phyloP scores from a whole-genome alignment of 1,139 yeast genomes.

The Suhomyces panamericanus region DNA sequence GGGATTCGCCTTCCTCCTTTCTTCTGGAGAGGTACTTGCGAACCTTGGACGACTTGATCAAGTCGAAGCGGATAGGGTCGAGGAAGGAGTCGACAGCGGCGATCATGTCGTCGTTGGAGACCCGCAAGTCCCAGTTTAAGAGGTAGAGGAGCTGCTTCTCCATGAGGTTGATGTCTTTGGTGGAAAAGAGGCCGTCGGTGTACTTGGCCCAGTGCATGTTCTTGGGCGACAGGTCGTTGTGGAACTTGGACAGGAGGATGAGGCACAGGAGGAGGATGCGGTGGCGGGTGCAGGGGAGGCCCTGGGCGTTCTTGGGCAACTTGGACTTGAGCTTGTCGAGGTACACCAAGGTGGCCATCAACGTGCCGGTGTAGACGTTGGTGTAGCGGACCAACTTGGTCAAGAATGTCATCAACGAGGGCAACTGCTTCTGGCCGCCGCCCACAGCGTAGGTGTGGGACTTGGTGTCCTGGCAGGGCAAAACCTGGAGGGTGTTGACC shows the following conservation, averaged over 20 bases:
- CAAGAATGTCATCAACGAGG: constrained; percentile 74
- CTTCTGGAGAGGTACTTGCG: constrained; percentile 27
- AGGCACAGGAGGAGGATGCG: constrained; percentile 72
- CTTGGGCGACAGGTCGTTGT: constrained; percentile 76
- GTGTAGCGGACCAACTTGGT: constrained; percentile 69
- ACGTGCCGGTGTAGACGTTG: constrained; percentile 74
- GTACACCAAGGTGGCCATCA: constrained; percentile 70
- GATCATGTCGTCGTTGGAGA: constrained; percentile 54
- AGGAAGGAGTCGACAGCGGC: constrained; percentile 51
- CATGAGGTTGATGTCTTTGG: constrained; percentile 74
- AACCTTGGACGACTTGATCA: constrained; percentile 45
- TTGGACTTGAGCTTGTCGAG: constrained; percentile 58
- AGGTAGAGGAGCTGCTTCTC: constrained; percentile 72
- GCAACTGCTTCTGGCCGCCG: constrained; percentile 45
- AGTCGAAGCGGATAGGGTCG: constrained; percentile 62
- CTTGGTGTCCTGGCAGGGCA: constrained; percentile 51
- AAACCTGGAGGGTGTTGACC: constrained; percentile 59
- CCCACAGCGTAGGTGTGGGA: constrained; percentile 29
- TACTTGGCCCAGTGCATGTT: constrained; percentile 77
- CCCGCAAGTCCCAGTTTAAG: constrained; percentile 68
- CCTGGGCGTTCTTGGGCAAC: constrained; percentile 70
- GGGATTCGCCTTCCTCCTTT: constrained; percentile 2
- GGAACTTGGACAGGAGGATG: constrained; percentile 69
- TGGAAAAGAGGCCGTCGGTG: constrained; percentile 68
- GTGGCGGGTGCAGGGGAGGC: constrained; percentile 76